These are phyloP conservation scores for Xylaria digitata DNA, from an alignment of 2,329 filamentous ascomycete species.

Conservation along the genomic window DNA sequence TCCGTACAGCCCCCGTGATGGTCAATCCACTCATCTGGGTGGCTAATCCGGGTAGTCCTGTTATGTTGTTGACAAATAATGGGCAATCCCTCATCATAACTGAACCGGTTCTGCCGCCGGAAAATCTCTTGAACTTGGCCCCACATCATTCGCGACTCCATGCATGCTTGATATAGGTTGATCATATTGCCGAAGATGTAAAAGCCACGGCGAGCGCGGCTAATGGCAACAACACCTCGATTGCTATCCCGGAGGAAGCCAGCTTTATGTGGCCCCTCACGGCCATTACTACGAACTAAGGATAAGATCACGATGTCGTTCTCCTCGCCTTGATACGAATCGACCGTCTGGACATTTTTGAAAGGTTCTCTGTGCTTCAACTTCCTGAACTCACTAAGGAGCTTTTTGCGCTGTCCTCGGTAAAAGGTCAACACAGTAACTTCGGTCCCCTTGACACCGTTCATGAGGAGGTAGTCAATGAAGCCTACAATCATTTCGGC, in stretches of 20 bases:
- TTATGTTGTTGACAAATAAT: constrained; percentile 72
- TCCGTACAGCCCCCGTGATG: constrained; percentile 47
- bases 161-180: constrained; percentile 60
- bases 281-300: constrained; percentile 76
- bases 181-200: constrained; percentile 85
- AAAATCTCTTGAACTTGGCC: constrained; percentile 55
- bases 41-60: constrained; percentile 61
- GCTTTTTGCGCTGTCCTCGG: constrained; percentile 79
- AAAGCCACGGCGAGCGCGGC: constrained; percentile 79
- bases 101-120: constrained; percentile 49
- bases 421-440: constrained; percentile 92
- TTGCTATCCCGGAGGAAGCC: constrained; percentile 78
- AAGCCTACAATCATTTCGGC: constrained; percentile 81
- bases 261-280: constrained; percentile 57
- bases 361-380: constrained; percentile 46
- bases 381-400: constrained; percentile 63
- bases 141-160: constrained; percentile 58
- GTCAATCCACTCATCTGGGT: constrained; percentile 63
- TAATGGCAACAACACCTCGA: constrained; percentile 68
- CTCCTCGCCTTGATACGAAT: constrained; percentile 91
- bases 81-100: constrained; percentile 61
- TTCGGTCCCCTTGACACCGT: constrained; percentile 67
- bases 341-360: constrained; percentile 80
- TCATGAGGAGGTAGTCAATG: constrained; percentile 76
- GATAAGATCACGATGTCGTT: constrained; percentile 87